These are phyloP conservation scores for Dendrothele bispora DNA, from an alignment of 768 basidiomycete species.

Conservation along the genomic window DNA sequence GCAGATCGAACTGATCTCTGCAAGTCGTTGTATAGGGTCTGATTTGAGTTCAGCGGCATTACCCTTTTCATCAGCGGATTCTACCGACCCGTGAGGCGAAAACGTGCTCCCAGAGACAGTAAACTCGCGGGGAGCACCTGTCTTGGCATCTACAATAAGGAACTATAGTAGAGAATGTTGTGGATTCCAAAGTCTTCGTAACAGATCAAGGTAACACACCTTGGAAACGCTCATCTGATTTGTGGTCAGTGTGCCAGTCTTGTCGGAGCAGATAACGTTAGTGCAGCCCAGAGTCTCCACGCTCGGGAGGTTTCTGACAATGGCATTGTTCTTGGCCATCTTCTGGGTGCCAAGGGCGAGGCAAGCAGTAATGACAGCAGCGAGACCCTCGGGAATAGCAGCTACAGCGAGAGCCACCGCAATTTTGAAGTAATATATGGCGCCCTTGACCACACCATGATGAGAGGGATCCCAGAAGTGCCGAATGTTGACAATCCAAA, in stretches of 20 bases:
- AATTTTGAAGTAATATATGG: constrained; percentile 99
- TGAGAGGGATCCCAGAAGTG: constrained; percentile 97
- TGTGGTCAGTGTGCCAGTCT: constrained; percentile 94
- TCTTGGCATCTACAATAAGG: constrained; percentile 60
- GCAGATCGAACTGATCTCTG: constrained; percentile 90
- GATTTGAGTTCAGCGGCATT: constrained; percentile 56
- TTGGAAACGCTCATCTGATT: constrained; percentile 96
- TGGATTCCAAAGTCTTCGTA: neutral
- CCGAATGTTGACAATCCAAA: constrained; percentile 96
- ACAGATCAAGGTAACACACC: constrained; percentile 36
- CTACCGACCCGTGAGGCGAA: constrained; percentile 79
- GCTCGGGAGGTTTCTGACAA: constrained; percentile 92
- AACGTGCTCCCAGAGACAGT: constrained; percentile 91
- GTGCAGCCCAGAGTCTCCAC: constrained; percentile 98
- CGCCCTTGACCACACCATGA: constrained; percentile 87
- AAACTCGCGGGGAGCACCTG: constrained; percentile 61
- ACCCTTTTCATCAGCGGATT: constrained; percentile 62
- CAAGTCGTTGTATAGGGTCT: constrained; percentile 78
- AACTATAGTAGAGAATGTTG: constrained; percentile 61
- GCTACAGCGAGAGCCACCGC: constrained; percentile 98
- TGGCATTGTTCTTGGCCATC: constrained; percentile 99
- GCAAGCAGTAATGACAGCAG: constrained; percentile 97
- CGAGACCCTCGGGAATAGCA: constrained; percentile 97
- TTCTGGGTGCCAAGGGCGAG: constrained; percentile 96
- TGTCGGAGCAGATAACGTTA: constrained; percentile 98